Conservation (phyloP, 2,329 filamentous ascomycete genomes). For the Clonostachys rhizophaga region DNA sequence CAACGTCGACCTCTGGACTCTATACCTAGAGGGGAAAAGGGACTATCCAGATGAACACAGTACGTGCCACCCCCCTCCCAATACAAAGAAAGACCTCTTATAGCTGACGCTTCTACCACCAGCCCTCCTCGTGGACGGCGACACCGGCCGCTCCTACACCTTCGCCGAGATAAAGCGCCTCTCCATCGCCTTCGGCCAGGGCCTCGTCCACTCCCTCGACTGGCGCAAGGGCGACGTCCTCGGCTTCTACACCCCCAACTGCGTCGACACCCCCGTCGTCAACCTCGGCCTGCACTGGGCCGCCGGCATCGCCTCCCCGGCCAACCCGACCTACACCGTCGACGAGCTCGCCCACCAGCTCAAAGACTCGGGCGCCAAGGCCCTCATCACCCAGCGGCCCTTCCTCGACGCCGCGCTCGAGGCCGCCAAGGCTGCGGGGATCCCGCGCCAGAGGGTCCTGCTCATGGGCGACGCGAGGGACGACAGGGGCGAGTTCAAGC, state of each 20-base stretch:
- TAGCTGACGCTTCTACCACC: constrained; percentile 1
- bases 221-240: constrained; percentile 85
- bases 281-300: constrained; percentile 81
- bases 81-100: background rate
- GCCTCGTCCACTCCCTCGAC: constrained; percentile 66
- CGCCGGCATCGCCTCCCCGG: constrained; percentile 76
- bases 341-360: constrained; percentile 84
- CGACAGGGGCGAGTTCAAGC: constrained; percentile 59
- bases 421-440: constrained; percentile 65
- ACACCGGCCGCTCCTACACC: constrained; percentile 65
- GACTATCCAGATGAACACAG: constrained; percentile 71
- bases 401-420: constrained; percentile 60
- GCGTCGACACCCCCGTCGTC: constrained; percentile 73
- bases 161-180: constrained; percentile 61
- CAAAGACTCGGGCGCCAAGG: constrained; percentile 70
- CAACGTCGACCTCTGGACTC: constrained; percentile 70
- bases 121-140: constrained; percentile 77
- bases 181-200: constrained; percentile 74
- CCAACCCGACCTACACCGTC: constrained; percentile 81
- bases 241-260: constrained; percentile 79
- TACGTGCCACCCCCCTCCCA: constrained; percentile 24
- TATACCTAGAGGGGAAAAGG: constrained; percentile 68
- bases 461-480: constrained; percentile 69
- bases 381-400: constrained; percentile 67
- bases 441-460: constrained; percentile 68